Evolutionary conservation across 2,329 filamentous ascomycete genomes (phyloP).

Genomic region (Xylaria digitata): DNA sequence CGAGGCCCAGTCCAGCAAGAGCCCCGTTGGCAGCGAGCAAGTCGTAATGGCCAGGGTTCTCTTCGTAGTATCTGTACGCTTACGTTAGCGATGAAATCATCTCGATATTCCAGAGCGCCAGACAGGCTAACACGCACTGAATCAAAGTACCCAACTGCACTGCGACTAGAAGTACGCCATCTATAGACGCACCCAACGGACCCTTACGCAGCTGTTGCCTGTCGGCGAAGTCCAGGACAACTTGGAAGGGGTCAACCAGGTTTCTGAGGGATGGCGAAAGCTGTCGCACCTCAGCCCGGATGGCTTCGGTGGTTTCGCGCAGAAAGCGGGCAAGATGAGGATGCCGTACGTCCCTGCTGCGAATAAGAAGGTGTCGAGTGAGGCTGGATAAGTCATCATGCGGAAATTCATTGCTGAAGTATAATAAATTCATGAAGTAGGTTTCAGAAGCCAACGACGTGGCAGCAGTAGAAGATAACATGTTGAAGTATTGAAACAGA

Average conservation of each 20-base stretch:
- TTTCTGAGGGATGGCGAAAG: constrained; percentile 47
- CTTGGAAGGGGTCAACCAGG: constrained; percentile 53
- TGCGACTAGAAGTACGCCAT: constrained; percentile 56
- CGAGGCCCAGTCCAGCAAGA: constrained; percentile 57
- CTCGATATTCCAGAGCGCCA: too few species aligned
- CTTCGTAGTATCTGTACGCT: not conserved
- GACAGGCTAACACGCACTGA: constrained; percentile 56
- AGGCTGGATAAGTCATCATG: constrained; percentile 56
- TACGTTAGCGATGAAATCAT: constrained; percentile 17
- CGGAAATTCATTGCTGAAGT: constrained; percentile 61
- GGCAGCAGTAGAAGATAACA: too few species aligned
- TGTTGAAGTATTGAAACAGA: too few species aligned
- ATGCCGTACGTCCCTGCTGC: constrained; percentile 54
- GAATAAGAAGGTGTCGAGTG: constrained; percentile 53
- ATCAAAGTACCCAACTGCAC: constrained; percentile 57
- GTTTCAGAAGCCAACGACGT: too few species aligned
- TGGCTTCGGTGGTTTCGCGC: constrained; percentile 51
- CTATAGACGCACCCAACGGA: too few species aligned
- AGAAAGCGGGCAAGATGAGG: constrained; percentile 56
- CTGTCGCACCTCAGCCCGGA: constrained; percentile 54
- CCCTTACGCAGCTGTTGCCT: too few species aligned
- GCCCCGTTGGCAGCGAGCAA: not conserved
- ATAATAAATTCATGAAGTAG: constrained; percentile 53
- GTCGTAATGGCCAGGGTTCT: not conserved
- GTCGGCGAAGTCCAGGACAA: constrained; percentile 51